Percentiles rank a stretch among this genome's conserved stretches.
Evolutionary conservation across 352 stramenopile genomes (phyloP).

Genomic region (Phytophthora palmivora): DNA sequence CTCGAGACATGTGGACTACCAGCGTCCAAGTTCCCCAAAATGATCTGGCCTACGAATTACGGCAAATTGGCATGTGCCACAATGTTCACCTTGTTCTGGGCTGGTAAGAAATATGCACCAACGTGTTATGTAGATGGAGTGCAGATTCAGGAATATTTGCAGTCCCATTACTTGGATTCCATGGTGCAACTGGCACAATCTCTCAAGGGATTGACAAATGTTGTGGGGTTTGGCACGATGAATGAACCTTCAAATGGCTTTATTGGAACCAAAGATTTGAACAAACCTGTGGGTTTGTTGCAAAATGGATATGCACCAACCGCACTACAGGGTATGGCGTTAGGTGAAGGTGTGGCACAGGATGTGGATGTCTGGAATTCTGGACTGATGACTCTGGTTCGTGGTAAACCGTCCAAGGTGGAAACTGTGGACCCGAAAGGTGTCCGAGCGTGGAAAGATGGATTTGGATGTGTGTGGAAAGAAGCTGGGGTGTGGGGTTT

Average conservation of each 20-base stretch:
- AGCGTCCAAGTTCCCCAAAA: conserved; percentile 74
- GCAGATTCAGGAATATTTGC: conserved; percentile 85
- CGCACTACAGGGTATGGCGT: conserved; percentile 76
- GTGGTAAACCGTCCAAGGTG: conserved; percentile 45
- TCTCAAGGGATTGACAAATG: conserved; percentile 71
- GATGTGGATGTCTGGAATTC: conserved; percentile 67
- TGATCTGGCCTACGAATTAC: conserved; percentile 93
- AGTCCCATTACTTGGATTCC: conserved; percentile 86
- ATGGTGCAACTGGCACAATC: conserved; percentile 66
- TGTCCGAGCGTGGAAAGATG: conserved; percentile 66
- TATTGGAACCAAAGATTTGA: conserved; percentile 63
- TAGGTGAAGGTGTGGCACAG: conserved; percentile 68
- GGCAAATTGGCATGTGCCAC: conserved; percentile 87
- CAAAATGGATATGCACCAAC: conserved; percentile 73
- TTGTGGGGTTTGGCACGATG: conserved; percentile 90
- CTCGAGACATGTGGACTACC: conserved; percentile 59
- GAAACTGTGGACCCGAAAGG: conserved; percentile 61
- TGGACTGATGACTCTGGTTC: conserved; percentile 60
- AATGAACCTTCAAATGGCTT: conserved; percentile 86
- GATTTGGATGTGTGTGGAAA: conserved; percentile 74
- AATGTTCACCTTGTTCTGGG: conserved; percentile 93
- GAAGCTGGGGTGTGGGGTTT: conserved; percentile 75
- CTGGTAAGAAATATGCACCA: conserved; percentile 72
- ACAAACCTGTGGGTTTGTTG: conserved; percentile 45
- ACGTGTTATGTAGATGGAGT: conserved; percentile 71